Percentiles rank a stretch among this genome's conserved stretches.
These are phyloP conservation scores for Salix exigua DNA, from an alignment of 345 rosid species.

Conservation along the genomic window DNA sequence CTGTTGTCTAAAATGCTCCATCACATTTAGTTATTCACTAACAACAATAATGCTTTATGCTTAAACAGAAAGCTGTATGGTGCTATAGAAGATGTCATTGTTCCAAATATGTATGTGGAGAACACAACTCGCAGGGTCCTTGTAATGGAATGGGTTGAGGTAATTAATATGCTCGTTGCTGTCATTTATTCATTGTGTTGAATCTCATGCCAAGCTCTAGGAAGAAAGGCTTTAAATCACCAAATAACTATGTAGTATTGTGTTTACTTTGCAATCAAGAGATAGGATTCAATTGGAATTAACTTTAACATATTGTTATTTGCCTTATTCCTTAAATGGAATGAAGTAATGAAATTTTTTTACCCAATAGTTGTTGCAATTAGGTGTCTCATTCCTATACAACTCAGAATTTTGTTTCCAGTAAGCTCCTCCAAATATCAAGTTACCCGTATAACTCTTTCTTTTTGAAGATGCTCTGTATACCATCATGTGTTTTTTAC, in stretches of 20 bases:
- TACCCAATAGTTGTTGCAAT: too few species aligned
- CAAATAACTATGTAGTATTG: too few species aligned
- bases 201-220: conserved; percentile 2
- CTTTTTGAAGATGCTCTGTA: conserved; percentile 9
- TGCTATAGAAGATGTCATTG: conserved; percentile 64
- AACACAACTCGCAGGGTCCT: conserved; percentile 81
- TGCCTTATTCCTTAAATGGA: too few species aligned
- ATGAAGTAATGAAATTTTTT: too few species aligned
- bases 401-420: not conserved
- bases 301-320: too few species aligned
- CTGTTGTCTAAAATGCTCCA: not conserved
- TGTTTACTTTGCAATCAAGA: too few species aligned
- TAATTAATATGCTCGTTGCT: conserved; percentile 22
- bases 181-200: not conserved
- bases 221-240: not conserved
- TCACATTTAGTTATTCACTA: too few species aligned
- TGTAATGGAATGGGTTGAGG: conserved; percentile 98
- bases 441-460: not conserved
- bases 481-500: not conserved
- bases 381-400: too few species aligned
- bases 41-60: conserved; percentile 10
- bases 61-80: conserved; percentile 71
- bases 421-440: not conserved
- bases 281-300: too few species aligned
- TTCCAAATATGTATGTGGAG: conserved; percentile 80